phyloP scores from a whole-genome alignment of 805 yeast genomes.

The Schwanniomyces polymorphus region DNA sequence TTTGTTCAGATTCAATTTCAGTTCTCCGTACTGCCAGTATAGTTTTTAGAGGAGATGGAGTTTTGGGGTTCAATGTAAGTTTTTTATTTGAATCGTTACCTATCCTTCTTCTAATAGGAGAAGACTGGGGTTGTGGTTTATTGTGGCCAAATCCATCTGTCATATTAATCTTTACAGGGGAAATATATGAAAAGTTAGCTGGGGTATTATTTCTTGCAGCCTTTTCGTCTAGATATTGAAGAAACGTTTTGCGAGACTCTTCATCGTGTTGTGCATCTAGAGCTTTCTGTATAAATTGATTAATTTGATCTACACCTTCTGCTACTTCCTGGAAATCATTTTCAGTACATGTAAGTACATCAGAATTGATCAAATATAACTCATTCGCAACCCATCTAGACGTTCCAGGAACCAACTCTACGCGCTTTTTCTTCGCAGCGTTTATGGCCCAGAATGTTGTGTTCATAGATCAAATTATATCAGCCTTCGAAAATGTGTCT shows the following conservation, averaged over 20 bases:
- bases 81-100: background rate
- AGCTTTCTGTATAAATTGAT: constrained; percentile 40
- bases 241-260: background rate
- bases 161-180: background rate
- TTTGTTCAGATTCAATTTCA: constrained; percentile 19
- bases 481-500: background rate
- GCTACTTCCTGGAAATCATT: constrained; percentile 39
- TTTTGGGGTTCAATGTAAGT: constrained; percentile 2
- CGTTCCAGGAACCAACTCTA: constrained; percentile 48
- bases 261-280: constrained; percentile 12
- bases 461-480: constrained; percentile 2
- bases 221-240: constrained; percentile 1
- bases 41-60: constrained; percentile 7
- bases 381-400: constrained; percentile 52
- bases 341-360: constrained; percentile 37
- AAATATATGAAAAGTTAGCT: constrained; percentile 3
- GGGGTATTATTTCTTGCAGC: background rate
- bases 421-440: constrained; percentile 26
- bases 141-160: background rate
- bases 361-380: constrained; percentile 26
- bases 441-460: constrained; percentile 31
- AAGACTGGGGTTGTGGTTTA: background rate
- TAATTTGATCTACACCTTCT: constrained; percentile 39
- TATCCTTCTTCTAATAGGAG: background rate
- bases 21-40: constrained; percentile 7